Base-by-base conservation (phyloP, 2,329 filamentous ascomycete species). In the Monilinia vaccinii-corymbosi region DNA sequence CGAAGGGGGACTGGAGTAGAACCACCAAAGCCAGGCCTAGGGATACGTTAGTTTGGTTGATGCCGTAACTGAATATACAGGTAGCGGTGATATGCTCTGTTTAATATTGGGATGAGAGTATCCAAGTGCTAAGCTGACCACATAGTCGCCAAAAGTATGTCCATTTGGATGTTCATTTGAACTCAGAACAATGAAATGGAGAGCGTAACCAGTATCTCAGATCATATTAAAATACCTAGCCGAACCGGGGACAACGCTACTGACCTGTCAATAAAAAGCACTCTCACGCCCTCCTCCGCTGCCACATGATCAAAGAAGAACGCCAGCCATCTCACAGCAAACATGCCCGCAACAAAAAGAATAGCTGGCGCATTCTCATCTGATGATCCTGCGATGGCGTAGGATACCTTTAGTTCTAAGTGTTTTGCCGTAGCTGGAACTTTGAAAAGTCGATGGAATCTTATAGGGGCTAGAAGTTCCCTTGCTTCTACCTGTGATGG, bases 11-110 rank as follows among this genome's bases (percentile, higher is more conserved):
- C 75, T 3, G 69, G 64, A 0, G 74, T 75, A 14, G 76, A 77
- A 40, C 71, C 74, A 23, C 78, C 77, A 60, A 78, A 72, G n/a
- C 72, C 75, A 16, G 76, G 74, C 63, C 76, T 77, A 36, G 57
- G n/a, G 40, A 13, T 42, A n/a, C 53, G 25, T 62, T 50, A 56
- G 48, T 31, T 45, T 7, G 9, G 8, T 23, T 9, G n/a, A 23
- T 44, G 1, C 32, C 11, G 13, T 32, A 44, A 21, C 11, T 34
- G 23, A 16, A 52, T 8, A 8, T 21, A 7, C 8, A 42, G 7
- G 36, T 5, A 13, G 13, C 31, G 7, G 2, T 31, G 4, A 14
- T 18, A 25, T 42, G 38, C 36, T 52, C 25, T 2, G 25, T 28
- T 28, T 28, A 6, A 28, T 11, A 18, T 45, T 14, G 11, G 6